phyloP scores from a whole-genome alignment of 768 basidiomycete genomes.

The Leccinum olivaceopallidum region DNA sequence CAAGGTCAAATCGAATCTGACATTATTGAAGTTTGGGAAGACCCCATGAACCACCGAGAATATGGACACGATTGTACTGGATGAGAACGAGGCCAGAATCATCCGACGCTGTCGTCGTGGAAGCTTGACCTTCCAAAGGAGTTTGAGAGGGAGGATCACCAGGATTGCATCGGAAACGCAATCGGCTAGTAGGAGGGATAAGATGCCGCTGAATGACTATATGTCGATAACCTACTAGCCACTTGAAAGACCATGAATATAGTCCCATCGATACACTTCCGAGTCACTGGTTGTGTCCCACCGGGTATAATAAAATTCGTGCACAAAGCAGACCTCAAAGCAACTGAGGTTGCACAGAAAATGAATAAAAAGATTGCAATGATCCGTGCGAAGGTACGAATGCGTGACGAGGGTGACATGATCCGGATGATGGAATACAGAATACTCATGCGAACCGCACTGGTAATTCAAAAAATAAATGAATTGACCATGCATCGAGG shows the following conservation, averaged over 20 bases:
- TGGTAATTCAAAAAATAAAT: not conserved
- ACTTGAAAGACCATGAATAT: not conserved
- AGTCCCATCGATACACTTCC: not conserved
- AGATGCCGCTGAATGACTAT: not conserved
- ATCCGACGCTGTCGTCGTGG: slow-evolving; percentile 16
- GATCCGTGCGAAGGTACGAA: not conserved
- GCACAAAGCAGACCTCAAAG: not conserved
- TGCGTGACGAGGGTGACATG: not conserved
- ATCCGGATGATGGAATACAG: not conserved
- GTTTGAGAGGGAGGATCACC: not conserved
- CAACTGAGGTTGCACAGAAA: not conserved
- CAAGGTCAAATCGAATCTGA: not conserved
- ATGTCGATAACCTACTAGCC: not conserved
- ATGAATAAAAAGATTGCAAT: not conserved
- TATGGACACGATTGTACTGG: slow-evolving; percentile 10
- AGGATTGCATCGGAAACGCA: not conserved
- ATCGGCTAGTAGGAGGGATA: not conserved
- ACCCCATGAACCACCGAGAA: not conserved
- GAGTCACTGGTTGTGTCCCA: not conserved
- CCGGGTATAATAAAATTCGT: not conserved
- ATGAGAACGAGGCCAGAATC: slow-evolving; percentile 15
- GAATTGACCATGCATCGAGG: not conserved
- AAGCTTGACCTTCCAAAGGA: slow-evolving; percentile 18
- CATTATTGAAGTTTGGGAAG: not conserved
- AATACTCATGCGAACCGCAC: not conserved